phyloP scores from a whole-genome alignment of 805 yeast genomes.

The Lachancea dasiensis region DNA sequence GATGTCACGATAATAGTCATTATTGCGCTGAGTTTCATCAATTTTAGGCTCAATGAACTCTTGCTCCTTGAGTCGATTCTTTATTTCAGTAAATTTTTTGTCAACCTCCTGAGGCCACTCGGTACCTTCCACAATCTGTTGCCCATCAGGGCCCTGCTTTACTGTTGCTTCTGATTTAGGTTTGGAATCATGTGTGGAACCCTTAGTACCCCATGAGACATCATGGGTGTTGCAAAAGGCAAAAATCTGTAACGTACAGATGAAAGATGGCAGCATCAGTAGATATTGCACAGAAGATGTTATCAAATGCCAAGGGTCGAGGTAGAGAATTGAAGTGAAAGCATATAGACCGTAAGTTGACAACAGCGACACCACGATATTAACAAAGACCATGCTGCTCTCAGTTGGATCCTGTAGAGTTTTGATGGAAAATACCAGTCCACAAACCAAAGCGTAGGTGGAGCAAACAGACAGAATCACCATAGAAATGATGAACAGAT shows the following conservation, averaged over 20 bases:
- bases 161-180: conserved; percentile 78
- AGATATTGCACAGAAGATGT: conserved; percentile 87
- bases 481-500: conserved; percentile 67
- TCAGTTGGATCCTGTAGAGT: conserved; percentile 39
- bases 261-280: conserved; percentile 82
- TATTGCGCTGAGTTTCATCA: conserved; percentile 35
- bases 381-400: conserved; percentile 50
- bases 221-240: conserved; percentile 98
- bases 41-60: conserved; percentile 26
- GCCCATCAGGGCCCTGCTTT: conserved; percentile 73
- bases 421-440: conserved; percentile 67
- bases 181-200: conserved; percentile 69
- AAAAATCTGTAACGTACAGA: conserved; percentile 88
- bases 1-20: conserved; percentile 91
- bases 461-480: conserved; percentile 72
- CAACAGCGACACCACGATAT: conserved; percentile 74
- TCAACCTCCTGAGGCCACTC: conserved; percentile 38
- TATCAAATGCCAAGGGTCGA: conserved; percentile 95
- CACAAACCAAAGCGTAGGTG: conserved; percentile 72
- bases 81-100: conserved; percentile 33
- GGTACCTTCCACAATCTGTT: conserved; percentile 65
- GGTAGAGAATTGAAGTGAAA: conserved; percentile 72
- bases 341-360: conserved; percentile 91
- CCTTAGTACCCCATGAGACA: conserved; percentile 99
- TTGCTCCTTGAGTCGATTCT: conserved; percentile 33